A percentile compares a stretch with the other conserved stretches of the same genome.
Evolutionary conservation across 768 basidiomycete species (phyloP).

Genomic region (Rhizopogon salebrosus): DNA sequence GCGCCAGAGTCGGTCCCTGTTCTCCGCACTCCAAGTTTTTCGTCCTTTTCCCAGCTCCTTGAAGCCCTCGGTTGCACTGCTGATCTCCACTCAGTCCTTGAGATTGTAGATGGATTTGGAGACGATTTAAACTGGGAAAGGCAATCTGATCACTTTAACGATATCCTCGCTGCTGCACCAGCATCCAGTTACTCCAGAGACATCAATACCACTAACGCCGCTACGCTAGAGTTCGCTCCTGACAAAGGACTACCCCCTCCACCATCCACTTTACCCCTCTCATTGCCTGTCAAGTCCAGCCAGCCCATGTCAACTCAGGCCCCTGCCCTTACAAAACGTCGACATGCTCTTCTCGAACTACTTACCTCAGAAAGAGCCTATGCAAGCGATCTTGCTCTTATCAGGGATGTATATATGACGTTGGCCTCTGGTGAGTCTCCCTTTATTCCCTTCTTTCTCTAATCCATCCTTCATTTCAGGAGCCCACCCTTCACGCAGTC

Average conservation of each 20-base stretch:
- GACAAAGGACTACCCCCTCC: conserved; percentile 27
- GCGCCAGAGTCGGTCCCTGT: conserved; percentile 21
- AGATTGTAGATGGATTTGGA: background rate
- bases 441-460: conserved; percentile 7
- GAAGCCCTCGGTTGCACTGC: conserved; percentile 25
- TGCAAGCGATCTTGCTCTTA: conserved; percentile 75
- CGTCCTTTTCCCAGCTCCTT: conserved; percentile 26
- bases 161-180: background rate
- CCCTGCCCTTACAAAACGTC: conserved; percentile 54
- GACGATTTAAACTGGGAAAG: background rate
- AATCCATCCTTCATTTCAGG: conserved; percentile 24
- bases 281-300: background rate
- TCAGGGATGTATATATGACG: conserved; percentile 75
- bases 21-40: conserved; percentile 26
- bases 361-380: conserved; percentile 78
- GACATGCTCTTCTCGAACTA: conserved; percentile 73
- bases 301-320: conserved; percentile 18
- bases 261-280: conserved; percentile 10
- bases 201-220: background rate
- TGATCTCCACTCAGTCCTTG: conserved; percentile 7
- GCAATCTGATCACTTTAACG: background rate
- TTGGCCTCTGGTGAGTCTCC: conserved; percentile 60
- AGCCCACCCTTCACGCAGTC: background rate
- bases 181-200: background rate
- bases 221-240: background rate